Evolutionary conservation across 2,329 filamentous ascomycete genomes (phyloP).

Genomic region (Colletotrichum graminicola): DNA sequence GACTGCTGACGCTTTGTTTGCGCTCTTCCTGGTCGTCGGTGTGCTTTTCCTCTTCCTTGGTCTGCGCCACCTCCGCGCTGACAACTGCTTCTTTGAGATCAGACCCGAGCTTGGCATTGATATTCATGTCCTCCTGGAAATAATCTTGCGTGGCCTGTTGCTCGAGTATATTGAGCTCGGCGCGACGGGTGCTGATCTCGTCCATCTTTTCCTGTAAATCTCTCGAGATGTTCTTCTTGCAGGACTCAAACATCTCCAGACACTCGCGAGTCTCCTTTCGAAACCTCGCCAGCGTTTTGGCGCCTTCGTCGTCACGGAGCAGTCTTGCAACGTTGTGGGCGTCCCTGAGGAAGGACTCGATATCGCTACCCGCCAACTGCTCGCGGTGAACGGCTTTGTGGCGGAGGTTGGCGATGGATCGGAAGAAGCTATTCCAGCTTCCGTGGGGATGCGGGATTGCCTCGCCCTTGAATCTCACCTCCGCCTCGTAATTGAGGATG

Average conservation of each 20-base stretch:
- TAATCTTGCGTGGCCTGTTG: neutral
- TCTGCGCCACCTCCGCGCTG: neutral
- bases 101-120: neutral
- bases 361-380: neutral
- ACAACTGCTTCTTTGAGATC: neutral
- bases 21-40: neutral
- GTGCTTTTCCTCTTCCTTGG: neutral
- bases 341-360: neutral
- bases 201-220: neutral
- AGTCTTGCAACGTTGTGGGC: neutral
- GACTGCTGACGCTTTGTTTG: too few relatives aligned
- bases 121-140: neutral
- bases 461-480: neutral
- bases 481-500: neutral
- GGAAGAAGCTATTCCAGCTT: neutral
- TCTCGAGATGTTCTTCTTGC: neutral
- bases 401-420: neutral
- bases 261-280: neutral
- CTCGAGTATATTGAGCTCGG: neutral
- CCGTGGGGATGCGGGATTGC: neutral
- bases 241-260: neutral
- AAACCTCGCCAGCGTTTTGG: neutral
- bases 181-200: neutral
- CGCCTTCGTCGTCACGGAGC: constrained; percentile 50
- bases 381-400: neutral